Conservation (phyloP, 108 stramenopile genomes). For the Nitzschia sp. region DNA sequence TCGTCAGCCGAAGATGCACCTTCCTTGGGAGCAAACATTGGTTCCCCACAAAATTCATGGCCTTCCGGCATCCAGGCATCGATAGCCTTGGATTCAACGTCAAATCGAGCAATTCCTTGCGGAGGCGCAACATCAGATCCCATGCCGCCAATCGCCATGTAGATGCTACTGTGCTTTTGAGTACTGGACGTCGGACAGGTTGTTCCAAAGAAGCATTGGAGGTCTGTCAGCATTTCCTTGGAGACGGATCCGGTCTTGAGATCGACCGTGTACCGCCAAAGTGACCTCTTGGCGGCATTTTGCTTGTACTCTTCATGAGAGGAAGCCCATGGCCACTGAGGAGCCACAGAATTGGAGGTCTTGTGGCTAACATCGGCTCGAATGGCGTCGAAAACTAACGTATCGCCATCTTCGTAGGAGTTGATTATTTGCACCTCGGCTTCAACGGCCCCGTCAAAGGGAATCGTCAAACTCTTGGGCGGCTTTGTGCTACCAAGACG, state of each 20-base stretch:
- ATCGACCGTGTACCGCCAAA: slow-evolving; percentile 73
- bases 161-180: slow-evolving; percentile 55
- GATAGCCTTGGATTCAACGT: slow-evolving; percentile 44
- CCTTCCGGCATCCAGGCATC: slow-evolving; percentile 73
- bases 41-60: slow-evolving; percentile 85
- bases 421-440: slow-evolving; percentile 79
- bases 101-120: slow-evolving; percentile 76
- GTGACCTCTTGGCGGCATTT: slow-evolving; percentile 51
- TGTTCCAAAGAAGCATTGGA: slow-evolving; percentile 80
- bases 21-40: slow-evolving; percentile 71
- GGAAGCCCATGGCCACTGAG: slow-evolving; percentile 70
- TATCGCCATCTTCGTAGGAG: slow-evolving; percentile 72
- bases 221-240: slow-evolving; percentile 52
- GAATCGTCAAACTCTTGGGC: slow-evolving; percentile 55
- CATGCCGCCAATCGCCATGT: slow-evolving; percentile 66
- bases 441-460: slow-evolving; percentile 63
- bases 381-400: slow-evolving; percentile 74
- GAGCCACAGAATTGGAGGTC: not conserved
- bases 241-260: slow-evolving; percentile 43
- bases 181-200: slow-evolving; percentile 64
- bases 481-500: slow-evolving; percentile 46
- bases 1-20: slow-evolving; percentile 43
- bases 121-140: slow-evolving; percentile 68
- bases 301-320: slow-evolving; percentile 52
- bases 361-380: slow-evolving; percentile 49